Base-by-base conservation (phyloP, 2,329 filamentous ascomycete genomes). In the Colletotrichum magnum region DNA sequence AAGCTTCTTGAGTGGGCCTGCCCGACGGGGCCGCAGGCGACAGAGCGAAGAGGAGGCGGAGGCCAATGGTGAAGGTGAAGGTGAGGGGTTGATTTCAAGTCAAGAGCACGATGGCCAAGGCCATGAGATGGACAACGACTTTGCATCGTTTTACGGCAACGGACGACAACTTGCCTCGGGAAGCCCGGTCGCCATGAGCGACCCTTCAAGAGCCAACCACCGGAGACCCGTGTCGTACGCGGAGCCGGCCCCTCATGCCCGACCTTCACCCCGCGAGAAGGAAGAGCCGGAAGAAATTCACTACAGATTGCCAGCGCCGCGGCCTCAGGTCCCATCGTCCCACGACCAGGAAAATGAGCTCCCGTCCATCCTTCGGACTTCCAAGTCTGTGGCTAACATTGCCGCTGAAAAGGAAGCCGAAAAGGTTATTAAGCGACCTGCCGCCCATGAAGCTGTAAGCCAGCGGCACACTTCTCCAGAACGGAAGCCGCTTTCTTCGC, bases 341-440 rank as follows among this genome's bases (percentile, higher is more conserved):
- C 87, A 92, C 70, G 94, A 97, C 74, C 94, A 97, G 77, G 95
- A 98, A 79, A 98, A 98, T 77, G 90, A 96, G 70, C 86, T 89
- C 4, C 91, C 91, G 3, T 88, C 91, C 28, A 92, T 89, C 0
- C 92, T 93, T 79, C 92, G 88, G 77, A 87, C 81, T 80, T 75
- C 86, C 48, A 92, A 90, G 75, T 83, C 88, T 1, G 82, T 87
- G 12, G 83, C 83, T 12, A 85, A 87, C 64, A 83, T 83, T 51
- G 75, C 89, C 39, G 75, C 88, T 18, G 89, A 92, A 28, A 89
- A 88, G 75, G 84, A 82, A 21, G 73, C 82, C 2, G 85, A 86
- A 39, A 90, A 87, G 71, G 80, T 86, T 45, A 83, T 86, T 1
- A 80, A 85, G 47, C 84, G 88, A 58, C 86, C 85, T 21, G 77